A percentile compares a stretch with the other conserved stretches of the same genome.
Evolutionary conservation across 805 yeast genomes (phyloP).

Genomic region (Zygoascus bituminiphila): DNA sequence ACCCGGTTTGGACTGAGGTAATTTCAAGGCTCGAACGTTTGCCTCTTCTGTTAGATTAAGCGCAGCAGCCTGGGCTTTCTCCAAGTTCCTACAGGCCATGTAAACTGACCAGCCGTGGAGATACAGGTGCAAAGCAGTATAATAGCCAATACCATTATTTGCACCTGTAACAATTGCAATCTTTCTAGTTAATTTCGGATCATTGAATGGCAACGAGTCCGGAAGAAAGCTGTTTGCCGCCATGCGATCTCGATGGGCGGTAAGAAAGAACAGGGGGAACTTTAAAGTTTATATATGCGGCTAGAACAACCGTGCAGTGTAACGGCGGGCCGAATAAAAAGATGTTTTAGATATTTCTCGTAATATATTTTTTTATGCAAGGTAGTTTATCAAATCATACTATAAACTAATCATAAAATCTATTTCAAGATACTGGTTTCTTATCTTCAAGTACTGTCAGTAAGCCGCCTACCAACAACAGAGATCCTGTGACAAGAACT

Average conservation of each 20-base stretch:
- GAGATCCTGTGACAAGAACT: conserved; percentile 81
- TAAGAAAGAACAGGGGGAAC: too few species aligned
- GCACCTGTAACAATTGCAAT: conserved; percentile 78
- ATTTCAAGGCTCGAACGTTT: conserved; percentile 17
- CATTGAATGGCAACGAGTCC: conserved; percentile 48
- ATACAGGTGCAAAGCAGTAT: conserved; percentile 63
- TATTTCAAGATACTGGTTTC: not conserved
- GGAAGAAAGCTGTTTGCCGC: conserved; percentile 28
- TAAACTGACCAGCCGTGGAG: conserved; percentile 73
- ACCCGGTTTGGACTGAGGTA: conserved; percentile 8
- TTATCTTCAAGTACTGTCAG: conserved; percentile 64
- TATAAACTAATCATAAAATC: not conserved
- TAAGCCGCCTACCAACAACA: conserved; percentile 91
- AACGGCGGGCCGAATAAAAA: too few species aligned
- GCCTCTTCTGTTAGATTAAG: conserved; percentile 52
- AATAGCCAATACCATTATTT: conserved; percentile 73
- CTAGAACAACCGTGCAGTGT: too few species aligned
- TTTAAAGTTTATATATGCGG: too few species aligned
- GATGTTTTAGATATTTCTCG: too few species aligned
- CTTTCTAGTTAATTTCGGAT: conserved; percentile 47
- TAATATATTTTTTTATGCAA: too few species aligned
- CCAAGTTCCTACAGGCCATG: conserved; percentile 59
- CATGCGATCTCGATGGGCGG: too few species aligned
- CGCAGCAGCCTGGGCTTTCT: conserved; percentile 50
- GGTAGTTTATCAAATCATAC: too few species aligned